Conservation (phyloP, 495 filamentous ascomycete genomes). For the Lasiosphaeris hirsuta region DNA sequence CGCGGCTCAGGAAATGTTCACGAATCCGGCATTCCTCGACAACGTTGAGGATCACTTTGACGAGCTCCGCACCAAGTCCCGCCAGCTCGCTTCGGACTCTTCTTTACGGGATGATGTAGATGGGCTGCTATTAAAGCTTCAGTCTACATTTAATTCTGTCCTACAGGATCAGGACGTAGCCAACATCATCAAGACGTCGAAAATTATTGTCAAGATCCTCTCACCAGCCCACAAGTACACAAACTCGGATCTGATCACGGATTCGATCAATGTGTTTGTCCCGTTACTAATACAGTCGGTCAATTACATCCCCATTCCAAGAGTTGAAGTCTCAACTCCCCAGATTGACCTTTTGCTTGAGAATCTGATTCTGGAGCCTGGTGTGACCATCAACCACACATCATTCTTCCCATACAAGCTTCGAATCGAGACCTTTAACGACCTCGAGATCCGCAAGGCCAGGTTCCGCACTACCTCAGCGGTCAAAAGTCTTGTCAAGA, state of each 20-base stretch:
- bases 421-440: conserved; percentile 76
- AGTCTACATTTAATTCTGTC: conserved; percentile 63
- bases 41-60: conserved; percentile 65
- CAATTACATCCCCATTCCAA: conserved; percentile 84
- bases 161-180: conserved; percentile 65
- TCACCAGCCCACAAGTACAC: conserved; percentile 52
- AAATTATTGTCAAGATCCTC: conserved; percentile 62
- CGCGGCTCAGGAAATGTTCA: conserved; percentile 77
- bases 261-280: conserved; percentile 72
- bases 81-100: conserved; percentile 59
- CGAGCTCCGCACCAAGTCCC: conserved; percentile 65
- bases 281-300: conserved; percentile 71
- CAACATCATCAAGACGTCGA: conserved; percentile 60
- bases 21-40: conserved; percentile 78
- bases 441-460: conserved; percentile 79
- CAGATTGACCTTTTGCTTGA: conserved; percentile 83
- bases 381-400: conserved; percentile 74
- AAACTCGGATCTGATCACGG: conserved; percentile 68
- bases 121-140: conserved; percentile 63
- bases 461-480: conserved; percentile 65
- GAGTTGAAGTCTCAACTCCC: conserved; percentile 78
- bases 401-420: conserved; percentile 88
- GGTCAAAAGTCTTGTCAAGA: conserved; percentile 65
- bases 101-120: conserved; percentile 71
- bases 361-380: conserved; percentile 87